These are phyloP conservation scores for Tuber umbilicatum DNA, from an alignment of 495 filamentous ascomycete species.

Conservation along the genomic window DNA sequence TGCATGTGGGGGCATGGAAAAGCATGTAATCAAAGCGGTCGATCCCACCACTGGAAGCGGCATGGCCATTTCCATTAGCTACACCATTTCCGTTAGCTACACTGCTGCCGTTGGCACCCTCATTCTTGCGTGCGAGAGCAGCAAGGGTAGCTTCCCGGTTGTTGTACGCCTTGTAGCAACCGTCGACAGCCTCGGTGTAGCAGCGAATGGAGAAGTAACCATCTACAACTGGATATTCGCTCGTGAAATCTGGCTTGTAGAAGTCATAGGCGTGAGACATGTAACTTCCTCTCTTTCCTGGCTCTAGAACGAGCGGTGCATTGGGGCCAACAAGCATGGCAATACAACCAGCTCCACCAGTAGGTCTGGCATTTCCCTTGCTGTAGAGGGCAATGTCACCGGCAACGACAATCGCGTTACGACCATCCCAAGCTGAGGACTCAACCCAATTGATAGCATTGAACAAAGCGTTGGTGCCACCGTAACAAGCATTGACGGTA, in stretches of 20 bases:
- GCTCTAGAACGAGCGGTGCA: conserved; percentile 83
- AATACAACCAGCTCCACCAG: conserved; percentile 89
- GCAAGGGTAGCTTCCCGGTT: conserved; percentile 66
- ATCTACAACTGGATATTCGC: conserved; percentile 96
- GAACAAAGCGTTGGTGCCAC: conserved; percentile 95
- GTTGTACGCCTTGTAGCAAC: conserved; percentile 91
- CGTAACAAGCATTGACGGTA: conserved; percentile 96
- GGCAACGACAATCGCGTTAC: conserved; percentile 85
- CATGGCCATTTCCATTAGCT: conserved; percentile 45
- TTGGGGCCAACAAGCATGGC: conserved; percentile 92
- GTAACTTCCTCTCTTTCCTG: conserved; percentile 85
- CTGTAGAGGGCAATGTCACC: conserved; percentile 98
- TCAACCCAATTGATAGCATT: conserved; percentile 97
- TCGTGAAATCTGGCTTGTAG: conserved; percentile 97
- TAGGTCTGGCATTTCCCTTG: conserved; percentile 90
- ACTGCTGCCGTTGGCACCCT: conserved; percentile 52
- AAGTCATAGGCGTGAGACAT: conserved; percentile 92
- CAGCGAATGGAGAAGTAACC: conserved; percentile 91
- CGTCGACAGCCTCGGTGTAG: conserved; percentile 92
- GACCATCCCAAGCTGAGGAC: conserved; percentile 95
- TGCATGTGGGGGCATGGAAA: conserved; percentile 97
- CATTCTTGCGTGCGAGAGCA: conserved; percentile 38
- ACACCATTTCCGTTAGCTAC: conserved; percentile 50
- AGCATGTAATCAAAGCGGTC: conserved; percentile 94
- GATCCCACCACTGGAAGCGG: conserved; percentile 58